Conservation (phyloP, 2,329 filamentous ascomycete species). For the Penicillium sp. region DNA sequence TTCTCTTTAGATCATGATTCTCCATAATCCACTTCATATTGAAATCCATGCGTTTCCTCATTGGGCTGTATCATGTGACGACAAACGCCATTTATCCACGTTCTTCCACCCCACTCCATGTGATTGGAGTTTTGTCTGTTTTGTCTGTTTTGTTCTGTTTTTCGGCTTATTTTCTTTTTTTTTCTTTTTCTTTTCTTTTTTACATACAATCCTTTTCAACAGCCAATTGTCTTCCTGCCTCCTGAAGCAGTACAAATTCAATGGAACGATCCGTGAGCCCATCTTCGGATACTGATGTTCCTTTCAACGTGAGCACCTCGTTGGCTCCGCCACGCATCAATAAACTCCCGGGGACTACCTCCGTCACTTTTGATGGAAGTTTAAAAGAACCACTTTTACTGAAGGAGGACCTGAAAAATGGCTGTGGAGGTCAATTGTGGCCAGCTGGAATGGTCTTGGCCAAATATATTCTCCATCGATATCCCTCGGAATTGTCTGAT, state of each 20-base stretch:
- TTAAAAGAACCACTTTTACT: conserved; percentile 69
- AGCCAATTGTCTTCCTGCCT: not conserved
- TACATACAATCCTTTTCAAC: too few relatives aligned
- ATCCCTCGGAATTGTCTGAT: conserved; percentile 60
- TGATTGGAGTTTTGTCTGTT: not conserved
- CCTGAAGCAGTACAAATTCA: not conserved
- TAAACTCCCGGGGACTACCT: conserved; percentile 54
- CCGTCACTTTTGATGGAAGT: conserved; percentile 69
- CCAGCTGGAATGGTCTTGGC: conserved; percentile 87
- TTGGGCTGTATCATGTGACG: not conserved
- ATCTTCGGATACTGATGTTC: conserved; percentile 27
- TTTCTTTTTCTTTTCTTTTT: not conserved
- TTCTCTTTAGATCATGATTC: not conserved
- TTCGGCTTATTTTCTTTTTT: not conserved
- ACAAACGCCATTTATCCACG: not conserved
- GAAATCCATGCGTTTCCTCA: not conserved
- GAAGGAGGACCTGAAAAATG: conserved; percentile 80
- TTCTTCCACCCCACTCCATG: not conserved
- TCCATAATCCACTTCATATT: not conserved
- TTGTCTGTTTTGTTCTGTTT: not conserved
- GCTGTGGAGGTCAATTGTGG: conserved; percentile 93
- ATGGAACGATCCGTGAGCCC: conserved; percentile 21
- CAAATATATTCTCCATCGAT: conserved; percentile 79
- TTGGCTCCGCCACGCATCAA: conserved; percentile 55
- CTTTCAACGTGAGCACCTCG: conserved; percentile 53